Evolutionary conservation across 1,284 basidiomycete species (phyloP).

Genomic region (Apiotrichum mycotoxinovorans): DNA sequence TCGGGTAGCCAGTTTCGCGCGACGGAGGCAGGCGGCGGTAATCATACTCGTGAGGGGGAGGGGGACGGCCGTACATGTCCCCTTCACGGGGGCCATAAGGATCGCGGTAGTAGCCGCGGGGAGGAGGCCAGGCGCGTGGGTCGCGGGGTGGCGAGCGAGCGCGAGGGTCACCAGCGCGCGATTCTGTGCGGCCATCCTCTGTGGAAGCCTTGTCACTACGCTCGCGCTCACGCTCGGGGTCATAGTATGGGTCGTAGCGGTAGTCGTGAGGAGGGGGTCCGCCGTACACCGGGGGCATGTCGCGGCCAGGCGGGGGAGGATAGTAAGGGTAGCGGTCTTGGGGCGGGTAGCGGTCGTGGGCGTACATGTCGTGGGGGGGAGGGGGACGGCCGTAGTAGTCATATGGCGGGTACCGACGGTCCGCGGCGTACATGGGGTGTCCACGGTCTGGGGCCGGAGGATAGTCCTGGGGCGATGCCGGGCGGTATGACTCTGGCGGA

Average conservation of each 20-base stretch:
- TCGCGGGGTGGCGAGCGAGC: slow-evolving; percentile 4
- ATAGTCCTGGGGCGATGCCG: slow-evolving; percentile 11
- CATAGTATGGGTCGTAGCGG: slow-evolving; percentile 16
- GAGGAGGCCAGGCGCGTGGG: slow-evolving; percentile 5
- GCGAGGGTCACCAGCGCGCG: slow-evolving; percentile 1
- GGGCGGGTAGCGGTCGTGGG: slow-evolving; percentile 7
- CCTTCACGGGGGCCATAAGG: not conserved
- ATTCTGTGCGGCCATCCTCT: not conserved
- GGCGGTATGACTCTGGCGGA: slow-evolving; percentile 15
- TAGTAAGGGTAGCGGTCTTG: slow-evolving; percentile 14
- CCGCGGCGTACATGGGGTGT: not conserved
- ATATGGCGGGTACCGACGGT: slow-evolving; percentile 17
- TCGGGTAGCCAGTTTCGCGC: not conserved
- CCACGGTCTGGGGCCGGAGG: slow-evolving; percentile 8
- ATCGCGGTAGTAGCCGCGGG: slow-evolving; percentile 15
- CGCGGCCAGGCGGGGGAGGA: slow-evolving; percentile 7
- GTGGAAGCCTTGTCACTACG: not conserved
- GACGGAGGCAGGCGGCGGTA: too few relatives aligned
- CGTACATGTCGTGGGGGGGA: slow-evolving; percentile 15
- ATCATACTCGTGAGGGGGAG: not conserved
- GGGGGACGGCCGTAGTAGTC: slow-evolving; percentile 12
- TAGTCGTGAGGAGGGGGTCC: slow-evolving; percentile 17
- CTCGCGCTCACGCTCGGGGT: slow-evolving; percentile 12
- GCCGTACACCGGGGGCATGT: slow-evolving; percentile 1
- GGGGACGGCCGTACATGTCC: slow-evolving; percentile 3